phyloP scores from a whole-genome alignment of 1,139 yeast species.

The Scheffersomyces parashehatae region DNA sequence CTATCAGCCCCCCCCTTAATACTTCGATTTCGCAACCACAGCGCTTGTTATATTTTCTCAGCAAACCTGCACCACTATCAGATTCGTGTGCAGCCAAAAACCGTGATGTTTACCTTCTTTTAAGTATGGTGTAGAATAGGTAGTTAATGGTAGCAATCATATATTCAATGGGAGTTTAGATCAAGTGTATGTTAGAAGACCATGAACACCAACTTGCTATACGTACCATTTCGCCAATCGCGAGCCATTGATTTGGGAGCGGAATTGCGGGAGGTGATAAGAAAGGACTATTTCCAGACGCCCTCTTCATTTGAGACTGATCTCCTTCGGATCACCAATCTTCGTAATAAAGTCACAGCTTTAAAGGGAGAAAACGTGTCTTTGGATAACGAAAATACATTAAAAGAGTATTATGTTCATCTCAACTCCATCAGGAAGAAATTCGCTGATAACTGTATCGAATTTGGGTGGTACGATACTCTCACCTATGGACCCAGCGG shows the following conservation, averaged over 20 bases:
- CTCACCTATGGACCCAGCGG: conserved; percentile 55
- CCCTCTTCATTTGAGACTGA: conserved; percentile 58
- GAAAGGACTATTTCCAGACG: conserved; percentile 65
- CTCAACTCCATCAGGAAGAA: conserved; percentile 31
- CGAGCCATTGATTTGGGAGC: conserved; percentile 45
- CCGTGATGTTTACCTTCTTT: too few relatives aligned
- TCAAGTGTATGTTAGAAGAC: background rate
- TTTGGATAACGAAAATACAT: conserved; percentile 14
- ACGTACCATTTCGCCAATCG: conserved; percentile 57
- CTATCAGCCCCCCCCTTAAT: too few relatives aligned
- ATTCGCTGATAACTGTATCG: conserved; percentile 45
- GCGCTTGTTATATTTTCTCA: too few relatives aligned
- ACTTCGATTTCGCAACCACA: too few relatives aligned
- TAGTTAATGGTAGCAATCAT: too few relatives aligned
- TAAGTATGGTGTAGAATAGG: too few relatives aligned
- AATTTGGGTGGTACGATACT: conserved; percentile 74
- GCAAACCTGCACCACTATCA: too few relatives aligned
- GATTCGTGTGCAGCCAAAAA: too few relatives aligned
- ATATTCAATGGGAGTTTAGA: too few relatives aligned
- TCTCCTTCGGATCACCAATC: conserved; percentile 36
- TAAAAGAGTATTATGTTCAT: conserved; percentile 34
- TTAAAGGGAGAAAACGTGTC: conserved; percentile 22
- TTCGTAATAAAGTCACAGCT: conserved; percentile 23
- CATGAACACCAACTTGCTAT: conserved; percentile 41
- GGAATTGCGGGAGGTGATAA: conserved; percentile 52